phyloP scores from a whole-genome alignment of 176 grass and related monocot genomes.

The Otatea glauca region DNA sequence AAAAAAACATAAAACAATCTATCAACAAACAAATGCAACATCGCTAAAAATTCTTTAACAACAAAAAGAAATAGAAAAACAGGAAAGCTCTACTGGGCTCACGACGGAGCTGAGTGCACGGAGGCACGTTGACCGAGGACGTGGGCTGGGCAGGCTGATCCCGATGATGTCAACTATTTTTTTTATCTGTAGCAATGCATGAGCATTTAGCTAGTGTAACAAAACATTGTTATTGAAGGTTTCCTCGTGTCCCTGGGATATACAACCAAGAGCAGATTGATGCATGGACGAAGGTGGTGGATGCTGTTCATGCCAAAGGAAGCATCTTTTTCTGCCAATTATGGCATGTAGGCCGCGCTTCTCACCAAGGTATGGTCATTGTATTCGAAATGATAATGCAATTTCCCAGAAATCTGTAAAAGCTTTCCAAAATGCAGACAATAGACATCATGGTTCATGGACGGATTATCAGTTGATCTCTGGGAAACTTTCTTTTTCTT shows the following conservation, averaged over 20 bases:
- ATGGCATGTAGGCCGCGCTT: constrained; percentile 97
- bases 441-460: not conserved
- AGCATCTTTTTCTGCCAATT: constrained; percentile 91
- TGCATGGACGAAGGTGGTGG: constrained; percentile 93
- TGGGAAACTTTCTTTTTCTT: not conserved
- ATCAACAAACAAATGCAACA: no score
- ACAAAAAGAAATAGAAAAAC: no score
- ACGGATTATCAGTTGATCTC: not conserved
- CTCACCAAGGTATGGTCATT: constrained; percentile 70
- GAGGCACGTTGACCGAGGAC: no score
- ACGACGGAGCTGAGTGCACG: no score
- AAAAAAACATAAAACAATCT: no score
- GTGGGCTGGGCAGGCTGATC: no score
- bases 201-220: no score
- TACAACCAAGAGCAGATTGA: constrained; percentile 83
- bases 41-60: no score
- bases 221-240: constrained; percentile 56
- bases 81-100: no score
- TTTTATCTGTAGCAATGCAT: no score
- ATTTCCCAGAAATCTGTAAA: constrained; percentile 23
- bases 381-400: not conserved
- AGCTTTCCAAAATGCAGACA: not conserved
- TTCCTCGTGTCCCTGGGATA: constrained; percentile 90
- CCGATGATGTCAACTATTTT: no score
- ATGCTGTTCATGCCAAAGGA: constrained; percentile 92